These are phyloP conservation scores for Coemansia sp. DNA, from an alignment of 192 early-diverging fungal species.

Conservation along the genomic window DNA sequence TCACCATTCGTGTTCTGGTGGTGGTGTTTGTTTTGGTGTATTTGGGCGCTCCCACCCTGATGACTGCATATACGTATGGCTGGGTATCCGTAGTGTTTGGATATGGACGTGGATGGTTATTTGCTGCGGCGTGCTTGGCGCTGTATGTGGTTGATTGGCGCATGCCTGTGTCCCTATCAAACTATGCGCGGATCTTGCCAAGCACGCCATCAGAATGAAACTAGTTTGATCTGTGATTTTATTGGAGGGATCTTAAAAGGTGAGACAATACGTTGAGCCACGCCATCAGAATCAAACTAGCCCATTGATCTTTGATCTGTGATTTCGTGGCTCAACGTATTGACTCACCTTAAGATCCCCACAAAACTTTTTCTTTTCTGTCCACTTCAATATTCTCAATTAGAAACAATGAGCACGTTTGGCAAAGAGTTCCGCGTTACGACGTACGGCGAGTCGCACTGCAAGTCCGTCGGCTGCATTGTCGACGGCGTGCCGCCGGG, in stretches of 20 bases:
- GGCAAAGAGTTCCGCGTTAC: constrained; percentile 84
- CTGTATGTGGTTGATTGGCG: constrained; percentile 46
- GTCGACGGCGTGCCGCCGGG: constrained; percentile 96
- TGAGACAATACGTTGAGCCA: no score
- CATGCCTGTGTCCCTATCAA: neutral
- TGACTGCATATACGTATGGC: constrained; percentile 50
- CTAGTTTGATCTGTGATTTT: no score
- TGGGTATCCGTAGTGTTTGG: constrained; percentile 30
- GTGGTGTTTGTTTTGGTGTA: constrained; percentile 23
- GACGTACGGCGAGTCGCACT: constrained; percentile 98
- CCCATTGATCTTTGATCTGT: no score
- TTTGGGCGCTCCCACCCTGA: constrained; percentile 21
- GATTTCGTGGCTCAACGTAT: no score
- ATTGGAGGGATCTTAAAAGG: no score
- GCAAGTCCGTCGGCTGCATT: constrained; percentile 96
- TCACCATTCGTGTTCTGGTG: constrained; percentile 4
- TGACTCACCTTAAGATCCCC: no score
- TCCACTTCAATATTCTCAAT: no score
- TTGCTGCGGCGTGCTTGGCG: constrained; percentile 22
- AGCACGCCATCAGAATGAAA: neutral
- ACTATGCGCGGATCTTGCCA: neutral
- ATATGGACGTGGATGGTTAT: constrained; percentile 38
- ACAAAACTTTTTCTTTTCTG: no score
- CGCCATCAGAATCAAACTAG: no score
- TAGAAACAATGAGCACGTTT: constrained; percentile 72